Evolutionary conservation across 1,284 basidiomycete genomes (phyloP).

Genomic region (Coniophora puteana): DNA sequence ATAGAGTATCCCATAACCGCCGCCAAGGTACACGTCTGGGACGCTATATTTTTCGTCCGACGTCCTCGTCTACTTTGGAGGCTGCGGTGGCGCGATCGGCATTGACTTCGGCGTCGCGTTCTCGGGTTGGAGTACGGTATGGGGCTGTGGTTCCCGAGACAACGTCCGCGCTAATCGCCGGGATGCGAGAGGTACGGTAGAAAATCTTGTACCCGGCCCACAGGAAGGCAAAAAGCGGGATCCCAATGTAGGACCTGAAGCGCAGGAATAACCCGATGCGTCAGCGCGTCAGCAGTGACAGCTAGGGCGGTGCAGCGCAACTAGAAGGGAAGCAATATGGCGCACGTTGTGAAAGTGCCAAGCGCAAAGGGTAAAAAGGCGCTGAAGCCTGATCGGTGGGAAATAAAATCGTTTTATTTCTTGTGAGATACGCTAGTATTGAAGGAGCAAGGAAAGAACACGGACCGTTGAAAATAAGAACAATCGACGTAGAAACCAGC

Average conservation of each 20-base stretch:
- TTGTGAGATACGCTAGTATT: conserved; percentile 10
- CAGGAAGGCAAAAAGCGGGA: conserved; percentile 13
- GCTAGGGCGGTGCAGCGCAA: conserved; percentile 22
- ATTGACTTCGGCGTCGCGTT: conserved; percentile 13
- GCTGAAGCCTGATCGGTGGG: conserved; percentile 11
- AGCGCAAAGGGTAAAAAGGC: conserved; percentile 17
- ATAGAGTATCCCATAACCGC: conserved; percentile 7
- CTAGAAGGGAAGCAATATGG: conserved; percentile 11
- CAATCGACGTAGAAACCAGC: conserved; percentile 10
- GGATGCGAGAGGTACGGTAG: conserved; percentile 15
- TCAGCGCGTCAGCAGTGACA: conserved; percentile 11
- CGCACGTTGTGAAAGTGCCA: conserved; percentile 26
- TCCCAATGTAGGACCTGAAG: conserved; percentile 11
- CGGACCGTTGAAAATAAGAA: conserved; percentile 12
- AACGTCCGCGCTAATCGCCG: conserved; percentile 25
- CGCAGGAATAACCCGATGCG: too few species aligned
- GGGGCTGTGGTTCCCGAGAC: conserved; percentile 13
- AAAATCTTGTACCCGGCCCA: conserved; percentile 20
- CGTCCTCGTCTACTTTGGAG: too few species aligned
- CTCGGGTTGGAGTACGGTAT: too few species aligned
- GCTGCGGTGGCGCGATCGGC: too few species aligned
- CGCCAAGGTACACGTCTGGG: conserved; percentile 10
- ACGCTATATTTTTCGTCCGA: too few species aligned
- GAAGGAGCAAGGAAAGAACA: conserved; percentile 1
- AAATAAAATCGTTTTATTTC: conserved; percentile 6